Evolutionary conservation across 768 basidiomycete genomes (phyloP).

Genomic region (Pholiota microspora): DNA sequence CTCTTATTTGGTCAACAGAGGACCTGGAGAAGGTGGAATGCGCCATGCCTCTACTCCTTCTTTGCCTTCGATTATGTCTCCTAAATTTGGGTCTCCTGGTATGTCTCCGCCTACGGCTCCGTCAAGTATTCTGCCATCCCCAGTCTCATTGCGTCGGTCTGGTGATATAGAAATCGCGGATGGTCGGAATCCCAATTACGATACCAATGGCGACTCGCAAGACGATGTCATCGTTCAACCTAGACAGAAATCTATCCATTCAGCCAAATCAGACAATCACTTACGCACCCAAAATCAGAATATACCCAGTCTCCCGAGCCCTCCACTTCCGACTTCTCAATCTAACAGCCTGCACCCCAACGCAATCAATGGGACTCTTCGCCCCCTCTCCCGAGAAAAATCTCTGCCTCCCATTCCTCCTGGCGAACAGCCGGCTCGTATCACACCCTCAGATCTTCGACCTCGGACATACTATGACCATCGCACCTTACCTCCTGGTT

Average conservation of each 20-base stretch:
- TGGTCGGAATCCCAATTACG: conserved; percentile 21
- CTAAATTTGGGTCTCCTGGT: conserved; percentile 56
- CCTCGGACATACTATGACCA: conserved; percentile 70
- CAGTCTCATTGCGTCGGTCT: conserved; percentile 67
- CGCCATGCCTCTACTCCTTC: conserved; percentile 73
- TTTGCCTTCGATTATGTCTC: conserved; percentile 56
- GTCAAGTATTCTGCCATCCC: conserved; percentile 73
- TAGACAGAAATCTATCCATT: conserved; percentile 43
- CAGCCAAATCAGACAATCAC: conserved; percentile 61
- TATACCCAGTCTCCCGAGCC: conserved; percentile 24
- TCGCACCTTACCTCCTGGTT: conserved; percentile 43
- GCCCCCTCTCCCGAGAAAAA: conserved; percentile 55
- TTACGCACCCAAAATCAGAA: conserved; percentile 49
- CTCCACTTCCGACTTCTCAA: conserved; percentile 27
- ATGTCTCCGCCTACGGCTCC: conserved; percentile 76
- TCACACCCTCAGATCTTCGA: conserved; percentile 45
- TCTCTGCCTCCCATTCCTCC: conserved; percentile 80
- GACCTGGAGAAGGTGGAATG: conserved; percentile 42
- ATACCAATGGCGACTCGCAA: conserved; percentile 31
- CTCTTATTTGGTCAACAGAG: conserved; percentile 77
- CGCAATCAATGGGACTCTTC: conserved; percentile 12
- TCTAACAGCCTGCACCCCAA: conserved; percentile 21
- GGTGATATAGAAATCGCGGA: conserved; percentile 53
- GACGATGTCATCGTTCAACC: conserved; percentile 32
- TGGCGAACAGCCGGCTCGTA: conserved; percentile 38